Percentiles rank a stretch among this genome's conserved stretches.
These are phyloP conservation scores for Pyrus communis DNA, from an alignment of 306 rosid genomes.

Conservation along the genomic window DNA sequence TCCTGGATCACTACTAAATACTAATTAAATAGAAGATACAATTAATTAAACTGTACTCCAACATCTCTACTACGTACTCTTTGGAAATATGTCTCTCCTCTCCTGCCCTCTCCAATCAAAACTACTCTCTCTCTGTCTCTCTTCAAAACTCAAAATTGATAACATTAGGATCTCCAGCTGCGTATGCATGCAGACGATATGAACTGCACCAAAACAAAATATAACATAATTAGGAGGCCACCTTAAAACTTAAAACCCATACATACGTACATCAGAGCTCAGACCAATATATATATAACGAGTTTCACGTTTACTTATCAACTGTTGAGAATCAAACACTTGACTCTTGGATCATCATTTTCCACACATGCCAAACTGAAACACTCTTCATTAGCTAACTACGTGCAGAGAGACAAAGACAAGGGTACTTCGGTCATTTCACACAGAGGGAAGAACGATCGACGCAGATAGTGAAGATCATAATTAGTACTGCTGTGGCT, in stretches of 20 bases:
- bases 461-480: slow-evolving; percentile 11
- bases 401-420: not conserved
- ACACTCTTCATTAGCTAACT: not conserved
- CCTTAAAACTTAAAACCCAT: not conserved
- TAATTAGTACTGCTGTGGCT: slow-evolving; percentile 14
- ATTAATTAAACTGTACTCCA: slow-evolving; percentile 10
- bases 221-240: slow-evolving; percentile 5
- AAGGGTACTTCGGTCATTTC: slow-evolving; percentile 1
- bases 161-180: slow-evolving; percentile 7
- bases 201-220: slow-evolving; percentile 27
- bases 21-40: not conserved
- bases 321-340: too few species aligned
- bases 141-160: not conserved
- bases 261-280: too few species aligned
- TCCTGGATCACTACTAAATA: not conserved
- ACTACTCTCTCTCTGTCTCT: slow-evolving; percentile 10
- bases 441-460: not conserved
- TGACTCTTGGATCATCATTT: too few species aligned
- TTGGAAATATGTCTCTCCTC: not conserved
- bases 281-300: too few species aligned
- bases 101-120: not conserved
- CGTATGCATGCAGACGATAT: slow-evolving; percentile 24
- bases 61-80: slow-evolving; percentile 24
- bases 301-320: too few species aligned
- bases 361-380: not conserved